Evolutionary conservation across 2,329 filamentous ascomycete genomes (phyloP), one percentile per base, ranked within the genome.

Genomic region (Fusarium musae): DNA sequence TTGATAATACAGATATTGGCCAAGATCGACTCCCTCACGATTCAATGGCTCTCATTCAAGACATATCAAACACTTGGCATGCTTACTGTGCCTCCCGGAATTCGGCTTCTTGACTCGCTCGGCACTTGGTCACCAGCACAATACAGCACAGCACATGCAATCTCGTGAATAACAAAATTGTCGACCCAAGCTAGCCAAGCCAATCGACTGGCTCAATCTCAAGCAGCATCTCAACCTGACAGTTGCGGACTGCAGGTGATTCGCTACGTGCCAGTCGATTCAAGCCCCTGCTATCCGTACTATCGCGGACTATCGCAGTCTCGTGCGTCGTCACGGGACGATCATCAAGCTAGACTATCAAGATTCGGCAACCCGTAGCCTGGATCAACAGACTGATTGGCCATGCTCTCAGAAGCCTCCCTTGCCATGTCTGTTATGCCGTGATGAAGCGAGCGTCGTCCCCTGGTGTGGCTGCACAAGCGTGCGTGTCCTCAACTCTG

Each of bases 271-370:
- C 58, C n/a, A 46, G 60, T 66, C 58, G 56, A 57, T 59, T 62
- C 53, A 44, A 68, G 36, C 40, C 50, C 52, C 40, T 36, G 28
- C 30, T 44, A 44, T 57, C 53, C 53, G 28, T 32, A 58, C 36
- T n/a, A 62, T 46, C 39, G 39, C 36, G 28, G 21, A 57, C 36
- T 26, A 62, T 46, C 30, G 40, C 39, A 32, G 74, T 77, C 74
- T 77, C 72, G 75, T 77, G 75, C 74, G 58, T 59, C 67, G 64
- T 77, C 75, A 77, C 72, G 67, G 66, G 73, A 61, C 50, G 52
- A 52, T 62, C 49, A 47, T 44, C 40, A 69, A 64, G 37, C 52
- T 46, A 72, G 66, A 52, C 28, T 28, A 50, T 60, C 60, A 65
- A 66, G 49, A 47, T 63, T 47, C 26, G 28, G 50, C 50, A 69